Conservation (phyloP, 78 protist species). For the Emiliania huxleyi region DNA sequence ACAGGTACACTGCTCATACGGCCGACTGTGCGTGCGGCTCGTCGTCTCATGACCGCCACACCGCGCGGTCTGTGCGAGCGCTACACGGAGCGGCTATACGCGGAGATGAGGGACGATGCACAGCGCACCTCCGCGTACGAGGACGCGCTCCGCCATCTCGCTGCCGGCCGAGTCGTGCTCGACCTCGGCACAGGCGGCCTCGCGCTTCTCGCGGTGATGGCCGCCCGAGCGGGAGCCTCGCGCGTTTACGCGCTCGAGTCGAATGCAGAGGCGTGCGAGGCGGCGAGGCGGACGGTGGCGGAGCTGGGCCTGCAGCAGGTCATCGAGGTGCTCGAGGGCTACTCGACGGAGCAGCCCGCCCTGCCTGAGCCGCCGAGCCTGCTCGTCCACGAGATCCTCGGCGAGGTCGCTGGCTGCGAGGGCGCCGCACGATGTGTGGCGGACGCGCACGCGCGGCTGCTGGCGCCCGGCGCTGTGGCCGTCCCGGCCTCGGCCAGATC, state of each 20-base stretch:
- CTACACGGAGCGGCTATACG: neutral
- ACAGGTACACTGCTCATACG: too few relatives aligned
- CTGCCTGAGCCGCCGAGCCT: neutral
- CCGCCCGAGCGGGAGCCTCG: constrained; percentile 18
- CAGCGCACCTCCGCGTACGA: constrained; percentile 21
- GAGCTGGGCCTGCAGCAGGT: neutral
- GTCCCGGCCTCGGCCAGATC: neutral
- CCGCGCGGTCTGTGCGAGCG: constrained; percentile 19
- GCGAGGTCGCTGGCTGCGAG: constrained; percentile 18
- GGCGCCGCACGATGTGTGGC: neutral
- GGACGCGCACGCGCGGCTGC: constrained; percentile 2
- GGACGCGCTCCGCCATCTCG: neutral
- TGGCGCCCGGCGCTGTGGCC: neutral
- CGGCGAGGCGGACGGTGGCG: neutral
- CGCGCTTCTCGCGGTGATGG: constrained; percentile 32
- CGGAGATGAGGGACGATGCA: constrained; percentile 3
- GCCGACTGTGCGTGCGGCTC: too few relatives aligned
- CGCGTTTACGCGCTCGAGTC: constrained; percentile 36
- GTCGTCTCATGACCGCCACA: too few relatives aligned
- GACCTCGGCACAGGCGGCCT: constrained; percentile 35
- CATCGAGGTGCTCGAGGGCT: neutral
- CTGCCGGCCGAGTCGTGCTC: neutral
- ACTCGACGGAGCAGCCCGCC: neutral
- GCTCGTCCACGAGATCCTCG: constrained; percentile 40
- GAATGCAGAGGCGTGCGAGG: neutral